Evolutionary conservation across 257 asterid species (phyloP), one percentile per base, ranked within the genome.

Genomic region (Gynochthodes officinalis): DNA sequence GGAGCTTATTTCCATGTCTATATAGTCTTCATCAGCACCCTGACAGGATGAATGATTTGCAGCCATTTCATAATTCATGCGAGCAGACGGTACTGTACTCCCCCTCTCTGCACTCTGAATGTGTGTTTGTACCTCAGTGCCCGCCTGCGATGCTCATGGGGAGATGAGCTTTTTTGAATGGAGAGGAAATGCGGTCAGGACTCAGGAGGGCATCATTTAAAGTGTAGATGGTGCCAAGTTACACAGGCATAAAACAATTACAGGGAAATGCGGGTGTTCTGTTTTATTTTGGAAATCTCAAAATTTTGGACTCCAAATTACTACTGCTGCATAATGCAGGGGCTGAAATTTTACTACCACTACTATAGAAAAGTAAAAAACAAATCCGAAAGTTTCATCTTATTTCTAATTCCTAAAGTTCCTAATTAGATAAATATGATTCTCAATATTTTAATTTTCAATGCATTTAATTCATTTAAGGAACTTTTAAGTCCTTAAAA

Each of bases 181-280:
- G 75, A 50, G 69, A 75, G 69, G 76, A 52, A 63, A 60, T n/a
- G n/a, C n/a, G n/a, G n/a, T n/a, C 37, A 37, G 32, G 25, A 66
- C 73, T 48, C 67, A 61, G 78, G 74, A 80, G 78, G 67, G 86
- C 76, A 82, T 77, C 77, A 78, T 87, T 88, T 79, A 82, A 84
- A 83, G 85, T 75, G 75, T 82, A 77, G 90, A 86, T 81, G 84
- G 80, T 83, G 84, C 88, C 90, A 86, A 83, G 83, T 77, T 78
- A 76, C 76, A 73, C 80, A 85, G 79, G 84, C 69, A 67, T 82
- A 80, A 78, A 74, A 48, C 65, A 68, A 58, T 39, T 74, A 73
- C 30, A 55, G 71, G 65, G 58, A 70, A 75, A 76, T 55, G 13
- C 42, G 27, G 21, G 27, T 60, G 40, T 35, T 13, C 6, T 63